Evolutionary conservation across 306 rosid genomes (phyloP).

Genomic region (Rosa multiflora): DNA sequence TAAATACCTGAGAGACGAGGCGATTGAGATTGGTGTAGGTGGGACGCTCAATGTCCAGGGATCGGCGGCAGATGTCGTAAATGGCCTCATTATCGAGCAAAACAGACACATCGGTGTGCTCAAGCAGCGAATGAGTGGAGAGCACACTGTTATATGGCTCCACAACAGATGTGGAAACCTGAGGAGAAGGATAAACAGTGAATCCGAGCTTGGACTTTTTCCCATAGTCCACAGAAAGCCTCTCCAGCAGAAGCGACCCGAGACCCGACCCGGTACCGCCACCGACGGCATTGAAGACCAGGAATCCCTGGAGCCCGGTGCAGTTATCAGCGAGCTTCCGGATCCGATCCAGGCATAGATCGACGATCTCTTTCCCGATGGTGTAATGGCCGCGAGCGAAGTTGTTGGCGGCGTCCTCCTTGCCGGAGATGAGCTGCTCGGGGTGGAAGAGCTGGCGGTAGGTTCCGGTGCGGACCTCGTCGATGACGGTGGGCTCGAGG

Average conservation of each 20-base stretch:
- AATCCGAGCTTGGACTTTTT: slow-evolving; percentile 79
- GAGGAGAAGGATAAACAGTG: slow-evolving; percentile 84
- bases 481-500: slow-evolving; percentile 92
- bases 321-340: slow-evolving; percentile 83
- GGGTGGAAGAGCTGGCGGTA: slow-evolving; percentile 95
- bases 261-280: slow-evolving; percentile 92
- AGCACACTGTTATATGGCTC: slow-evolving; percentile 93
- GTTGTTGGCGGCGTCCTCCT: slow-evolving; percentile 92
- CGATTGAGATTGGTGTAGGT: slow-evolving; percentile 88
- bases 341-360: slow-evolving; percentile 84
- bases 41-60: slow-evolving; percentile 84
- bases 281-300: slow-evolving; percentile 88
- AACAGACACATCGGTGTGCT: slow-evolving; percentile 79
- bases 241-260: slow-evolving; percentile 78
- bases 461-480: slow-evolving; percentile 80
- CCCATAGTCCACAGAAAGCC: slow-evolving; percentile 82
- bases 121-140: slow-evolving; percentile 86
- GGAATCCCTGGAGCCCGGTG: slow-evolving; percentile 83
- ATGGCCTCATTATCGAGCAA: slow-evolving; percentile 86
- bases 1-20: slow-evolving; percentile 67
- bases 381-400: slow-evolving; percentile 92
- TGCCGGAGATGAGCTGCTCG: slow-evolving; percentile 87
- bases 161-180: slow-evolving; percentile 86
- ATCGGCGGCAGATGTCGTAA: slow-evolving; percentile 80
- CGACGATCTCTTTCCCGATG: slow-evolving; percentile 86